Conservation (phyloP, 495 filamentous ascomycete species). For the Penicillium salamii region DNA sequence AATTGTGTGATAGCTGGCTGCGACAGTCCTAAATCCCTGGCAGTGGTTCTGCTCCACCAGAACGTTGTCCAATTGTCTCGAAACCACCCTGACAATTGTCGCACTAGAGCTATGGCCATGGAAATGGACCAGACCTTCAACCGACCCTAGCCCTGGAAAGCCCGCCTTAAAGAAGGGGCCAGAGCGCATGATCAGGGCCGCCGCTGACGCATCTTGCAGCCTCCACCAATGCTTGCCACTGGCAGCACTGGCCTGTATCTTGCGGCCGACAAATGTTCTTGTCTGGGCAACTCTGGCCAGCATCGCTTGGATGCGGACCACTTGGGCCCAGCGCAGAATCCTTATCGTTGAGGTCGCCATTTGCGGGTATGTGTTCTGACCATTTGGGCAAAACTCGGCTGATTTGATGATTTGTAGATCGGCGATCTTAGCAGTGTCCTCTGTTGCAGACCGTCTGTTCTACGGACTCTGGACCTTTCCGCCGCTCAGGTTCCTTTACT, state of each 20-base stretch:
- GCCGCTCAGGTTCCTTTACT: conserved; percentile 82
- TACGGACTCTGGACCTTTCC: conserved; percentile 90
- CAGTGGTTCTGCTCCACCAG: conserved; percentile 95
- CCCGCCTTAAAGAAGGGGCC: too few relatives aligned
- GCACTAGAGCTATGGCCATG: conserved; percentile 89
- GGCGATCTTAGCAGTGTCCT: conserved; percentile 57
- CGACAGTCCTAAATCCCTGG: conserved; percentile 84
- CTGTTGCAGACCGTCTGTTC: conserved; percentile 72
- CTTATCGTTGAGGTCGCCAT: conserved; percentile 60
- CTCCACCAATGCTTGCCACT: conserved; percentile 68
- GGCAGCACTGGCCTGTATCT: conserved; percentile 78
- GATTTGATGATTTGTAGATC: conserved; percentile 35
- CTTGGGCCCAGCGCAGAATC: conserved; percentile 42
- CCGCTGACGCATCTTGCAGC: conserved; percentile 25
- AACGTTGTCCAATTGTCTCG: conserved; percentile 89
- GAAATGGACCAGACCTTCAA: conserved; percentile 44
- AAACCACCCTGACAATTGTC: conserved; percentile 79
- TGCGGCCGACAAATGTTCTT: conserved; percentile 86
- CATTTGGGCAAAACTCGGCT: neutral
- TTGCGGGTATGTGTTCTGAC: conserved; percentile 57
- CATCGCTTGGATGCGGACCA: conserved; percentile 42
- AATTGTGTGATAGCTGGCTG: conserved; percentile 41
- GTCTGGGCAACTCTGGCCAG: conserved; percentile 69
- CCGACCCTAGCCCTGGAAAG: neutral
- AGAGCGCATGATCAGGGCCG: conserved; percentile 1